Evolutionary conservation across 208 protist genomes (phyloP).

Genomic region (Trypanosomatidae sp.): DNA sequence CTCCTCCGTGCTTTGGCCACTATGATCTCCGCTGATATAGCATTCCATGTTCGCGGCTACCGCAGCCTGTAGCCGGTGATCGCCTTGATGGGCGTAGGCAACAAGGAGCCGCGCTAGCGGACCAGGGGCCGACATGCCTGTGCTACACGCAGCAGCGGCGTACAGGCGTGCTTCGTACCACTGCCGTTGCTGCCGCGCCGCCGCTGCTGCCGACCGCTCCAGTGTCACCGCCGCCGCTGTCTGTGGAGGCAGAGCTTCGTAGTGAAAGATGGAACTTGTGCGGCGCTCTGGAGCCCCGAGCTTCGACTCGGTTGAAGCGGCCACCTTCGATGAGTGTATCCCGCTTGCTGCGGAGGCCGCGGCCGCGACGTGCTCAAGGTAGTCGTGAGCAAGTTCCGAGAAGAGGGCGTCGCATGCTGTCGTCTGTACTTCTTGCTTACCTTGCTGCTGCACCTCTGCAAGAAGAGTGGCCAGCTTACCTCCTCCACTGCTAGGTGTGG

Average conservation of each 20-base stretch:
- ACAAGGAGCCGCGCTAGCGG: constrained; percentile 28
- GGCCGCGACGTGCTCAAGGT: constrained; percentile 1
- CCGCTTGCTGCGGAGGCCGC: not conserved
- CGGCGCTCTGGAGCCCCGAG: not conserved
- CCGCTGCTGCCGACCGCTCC: not conserved
- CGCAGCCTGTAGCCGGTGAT: constrained; percentile 15
- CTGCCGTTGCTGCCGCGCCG: constrained; percentile 8
- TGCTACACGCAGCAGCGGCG: constrained; percentile 17
- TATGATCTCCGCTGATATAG: not conserved
- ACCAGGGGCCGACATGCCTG: constrained; percentile 13
- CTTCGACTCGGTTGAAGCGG: not conserved
- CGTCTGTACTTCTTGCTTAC: not conserved
- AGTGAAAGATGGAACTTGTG: constrained; percentile 7
- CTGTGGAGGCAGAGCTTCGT: not conserved
- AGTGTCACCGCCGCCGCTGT: not conserved
- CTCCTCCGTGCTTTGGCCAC: not conserved
- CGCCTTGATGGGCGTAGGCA: constrained; percentile 20
- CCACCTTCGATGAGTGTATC: not conserved
- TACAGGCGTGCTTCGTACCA: constrained; percentile 38
- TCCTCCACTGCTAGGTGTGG: not conserved
- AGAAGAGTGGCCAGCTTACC: not conserved
- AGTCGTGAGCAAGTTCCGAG: constrained; percentile 28
- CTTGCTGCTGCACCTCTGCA: constrained; percentile 8
- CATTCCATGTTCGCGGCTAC: constrained; percentile 1
- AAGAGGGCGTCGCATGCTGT: constrained; percentile 29